Percentiles rank a stretch among this genome's conserved stretches.
These are phyloP conservation scores for Euphorbia pulcherrima DNA, from an alignment of 345 rosid genomes.

Conservation along the genomic window DNA sequence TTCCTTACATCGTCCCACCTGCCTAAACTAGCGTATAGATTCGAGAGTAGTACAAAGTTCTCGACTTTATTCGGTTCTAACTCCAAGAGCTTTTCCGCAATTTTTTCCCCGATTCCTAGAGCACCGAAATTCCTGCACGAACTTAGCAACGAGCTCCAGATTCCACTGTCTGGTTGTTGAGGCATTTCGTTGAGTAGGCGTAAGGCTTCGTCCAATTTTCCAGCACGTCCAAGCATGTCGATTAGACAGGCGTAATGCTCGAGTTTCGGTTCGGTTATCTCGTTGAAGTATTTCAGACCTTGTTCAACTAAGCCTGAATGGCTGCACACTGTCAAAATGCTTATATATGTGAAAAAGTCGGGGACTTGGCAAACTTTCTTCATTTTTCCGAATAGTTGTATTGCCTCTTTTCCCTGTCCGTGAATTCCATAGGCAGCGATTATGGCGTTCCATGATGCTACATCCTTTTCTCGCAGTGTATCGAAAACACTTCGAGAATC, in stretches of 20 bases:
- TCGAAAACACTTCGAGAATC: constrained; percentile 18
- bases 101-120: constrained; percentile 47
- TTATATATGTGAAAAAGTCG: constrained; percentile 52
- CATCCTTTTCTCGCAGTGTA: constrained; percentile 3
- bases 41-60: constrained; percentile 58
- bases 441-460: constrained; percentile 23
- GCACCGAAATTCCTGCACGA: constrained; percentile 47
- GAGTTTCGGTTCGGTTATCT: constrained; percentile 47
- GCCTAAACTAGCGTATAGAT: constrained; percentile 50
- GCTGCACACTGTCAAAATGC: constrained; percentile 55
- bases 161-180: constrained; percentile 49
- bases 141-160: constrained; percentile 70
- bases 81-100: constrained; percentile 45
- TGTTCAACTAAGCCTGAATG: constrained; percentile 52
- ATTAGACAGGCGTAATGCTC: constrained; percentile 69
- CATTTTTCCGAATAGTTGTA: constrained; percentile 17
- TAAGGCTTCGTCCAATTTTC: constrained; percentile 47
- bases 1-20: constrained; percentile 58
- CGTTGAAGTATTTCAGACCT: constrained; percentile 48
- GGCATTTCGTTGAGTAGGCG: constrained; percentile 49
- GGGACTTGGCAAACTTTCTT: constrained; percentile 36
- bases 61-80: constrained; percentile 55
- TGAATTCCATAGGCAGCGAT: constrained; percentile 21
- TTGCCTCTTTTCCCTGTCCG: constrained; percentile 19
- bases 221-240: constrained; percentile 71